A percentile compares a stretch with the other conserved stretches of the same genome.
These are phyloP conservation scores for Rhodamnia rubescens DNA, from an alignment of 345 rosid species.

Conservation along the genomic window DNA sequence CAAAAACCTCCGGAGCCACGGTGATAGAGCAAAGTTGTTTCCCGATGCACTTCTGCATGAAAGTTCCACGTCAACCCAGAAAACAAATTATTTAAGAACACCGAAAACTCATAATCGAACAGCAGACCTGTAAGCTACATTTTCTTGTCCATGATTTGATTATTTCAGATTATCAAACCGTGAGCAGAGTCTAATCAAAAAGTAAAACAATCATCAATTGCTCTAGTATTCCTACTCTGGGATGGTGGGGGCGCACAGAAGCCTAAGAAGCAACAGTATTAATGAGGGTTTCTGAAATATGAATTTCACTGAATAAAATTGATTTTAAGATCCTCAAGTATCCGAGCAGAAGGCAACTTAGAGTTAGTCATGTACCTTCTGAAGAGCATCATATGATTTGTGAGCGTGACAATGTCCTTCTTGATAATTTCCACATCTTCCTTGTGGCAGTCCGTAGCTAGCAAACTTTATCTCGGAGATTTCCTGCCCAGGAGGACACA, in stretches of 20 bases:
- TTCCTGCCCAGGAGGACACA: constrained; percentile 48
- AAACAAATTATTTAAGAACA: not conserved
- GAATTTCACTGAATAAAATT: not conserved
- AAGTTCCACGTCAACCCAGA: not conserved
- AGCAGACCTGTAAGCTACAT: not conserved
- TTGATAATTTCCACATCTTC: constrained; percentile 40
- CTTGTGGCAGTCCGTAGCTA: constrained; percentile 54
- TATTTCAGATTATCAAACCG: not conserved
- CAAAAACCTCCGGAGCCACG: constrained; percentile 41
- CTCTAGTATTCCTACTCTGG: not conserved
- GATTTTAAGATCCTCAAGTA: not conserved
- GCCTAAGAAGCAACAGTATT: not conserved
- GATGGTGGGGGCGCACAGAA: not conserved
- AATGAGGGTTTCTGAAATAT: not conserved
- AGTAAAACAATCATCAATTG: not conserved
- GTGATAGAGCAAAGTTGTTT: constrained; percentile 41
- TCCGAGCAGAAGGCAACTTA: not conserved
- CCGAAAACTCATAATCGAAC: not conserved
- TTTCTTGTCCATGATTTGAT: not conserved
- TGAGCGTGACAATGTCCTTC: constrained; percentile 61
- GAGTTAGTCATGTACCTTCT: constrained; percentile 10
- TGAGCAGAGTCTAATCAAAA: not conserved
- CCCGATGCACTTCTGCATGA: constrained; percentile 47
- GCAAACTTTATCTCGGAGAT: constrained; percentile 53
- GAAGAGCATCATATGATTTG: constrained; percentile 30